phyloP scores from a whole-genome alignment of 2,329 filamentous ascomycete species.

The Colletotrichum salicis region DNA sequence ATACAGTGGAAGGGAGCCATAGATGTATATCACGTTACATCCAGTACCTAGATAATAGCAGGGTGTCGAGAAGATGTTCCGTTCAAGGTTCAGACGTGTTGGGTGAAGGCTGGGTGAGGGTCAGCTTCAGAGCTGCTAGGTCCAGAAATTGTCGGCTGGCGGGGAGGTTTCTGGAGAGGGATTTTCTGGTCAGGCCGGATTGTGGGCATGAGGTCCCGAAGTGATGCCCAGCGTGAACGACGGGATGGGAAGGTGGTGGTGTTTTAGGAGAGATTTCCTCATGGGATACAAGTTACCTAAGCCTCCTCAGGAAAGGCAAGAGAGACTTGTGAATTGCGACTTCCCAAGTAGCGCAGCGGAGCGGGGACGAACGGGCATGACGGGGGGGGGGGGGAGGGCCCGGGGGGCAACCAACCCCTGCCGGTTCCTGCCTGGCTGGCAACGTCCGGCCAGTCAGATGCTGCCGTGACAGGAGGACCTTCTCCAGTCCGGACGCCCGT shows the following conservation, averaged over 20 bases:
- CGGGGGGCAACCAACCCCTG: background rate
- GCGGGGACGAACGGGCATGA: slow-evolving; percentile 1
- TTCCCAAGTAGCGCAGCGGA: background rate
- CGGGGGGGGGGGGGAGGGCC: background rate
- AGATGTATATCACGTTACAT: too few species aligned
- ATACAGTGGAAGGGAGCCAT: too few species aligned
- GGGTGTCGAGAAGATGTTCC: too few species aligned
- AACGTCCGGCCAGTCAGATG: slow-evolving; percentile 4
- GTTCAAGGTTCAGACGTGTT: too few species aligned
- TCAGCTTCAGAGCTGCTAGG: too few species aligned
- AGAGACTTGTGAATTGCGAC: background rate
- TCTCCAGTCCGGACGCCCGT: slow-evolving; percentile 19
- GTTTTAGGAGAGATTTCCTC: background rate
- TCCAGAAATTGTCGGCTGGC: too few species aligned
- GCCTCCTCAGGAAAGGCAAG: too few species aligned
- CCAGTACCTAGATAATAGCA: too few species aligned
- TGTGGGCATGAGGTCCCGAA: background rate
- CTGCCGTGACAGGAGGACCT: background rate
- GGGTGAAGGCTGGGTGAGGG: too few species aligned
- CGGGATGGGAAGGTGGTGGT: background rate
- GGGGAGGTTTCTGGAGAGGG: background rate
- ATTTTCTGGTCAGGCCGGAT: background rate
- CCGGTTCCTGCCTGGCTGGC: background rate
- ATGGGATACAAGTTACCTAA: background rate
- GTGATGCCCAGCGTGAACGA: background rate